Percentiles rank a stretch among this genome's conserved stretches.
These are phyloP conservation scores for Pezicula radicicola DNA, from an alignment of 2,329 filamentous ascomycete genomes.

Conservation along the genomic window DNA sequence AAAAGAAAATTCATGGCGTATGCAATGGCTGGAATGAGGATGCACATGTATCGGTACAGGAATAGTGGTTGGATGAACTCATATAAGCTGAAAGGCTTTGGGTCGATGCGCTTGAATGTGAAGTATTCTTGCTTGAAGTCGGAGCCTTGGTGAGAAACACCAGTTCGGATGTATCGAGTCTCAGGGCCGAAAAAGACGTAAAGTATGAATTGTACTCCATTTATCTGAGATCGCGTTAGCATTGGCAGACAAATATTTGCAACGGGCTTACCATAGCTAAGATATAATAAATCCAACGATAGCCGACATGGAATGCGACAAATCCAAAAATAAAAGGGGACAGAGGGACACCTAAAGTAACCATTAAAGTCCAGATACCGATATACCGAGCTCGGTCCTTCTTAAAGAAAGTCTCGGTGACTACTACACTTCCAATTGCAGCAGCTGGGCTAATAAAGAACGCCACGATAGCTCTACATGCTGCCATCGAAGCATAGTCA, in stretches of 20 bases:
- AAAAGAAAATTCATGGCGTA: constrained; percentile 59
- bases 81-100: constrained; percentile 40
- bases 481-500: constrained; percentile 42
- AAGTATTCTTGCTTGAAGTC: constrained; percentile 30
- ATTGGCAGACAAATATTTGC: not conserved
- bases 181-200: constrained; percentile 55
- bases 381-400: constrained; percentile 48
- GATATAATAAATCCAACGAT: constrained; percentile 51
- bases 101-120: constrained; percentile 48
- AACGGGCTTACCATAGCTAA: constrained; percentile 43
- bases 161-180: constrained; percentile 46
- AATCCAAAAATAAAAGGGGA: constrained; percentile 30
- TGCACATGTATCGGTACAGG: constrained; percentile 41
- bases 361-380: constrained; percentile 48
- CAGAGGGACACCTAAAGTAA: constrained; percentile 12
- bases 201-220: constrained; percentile 51
- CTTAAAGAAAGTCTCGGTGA: constrained; percentile 54
- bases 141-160: constrained; percentile 1
- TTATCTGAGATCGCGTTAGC: constrained; percentile 36
- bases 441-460: constrained; percentile 53
- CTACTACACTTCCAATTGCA: constrained; percentile 51
- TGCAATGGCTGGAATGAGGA: constrained; percentile 46
- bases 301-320: constrained; percentile 46
- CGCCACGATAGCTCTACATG: constrained; percentile 43
- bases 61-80: constrained; percentile 49